Evolutionary conservation across 2,329 filamentous ascomycete genomes (phyloP), one percentile per base, ranked within the genome.

Genomic region (Ceratocystiopsis minuta): DNA sequence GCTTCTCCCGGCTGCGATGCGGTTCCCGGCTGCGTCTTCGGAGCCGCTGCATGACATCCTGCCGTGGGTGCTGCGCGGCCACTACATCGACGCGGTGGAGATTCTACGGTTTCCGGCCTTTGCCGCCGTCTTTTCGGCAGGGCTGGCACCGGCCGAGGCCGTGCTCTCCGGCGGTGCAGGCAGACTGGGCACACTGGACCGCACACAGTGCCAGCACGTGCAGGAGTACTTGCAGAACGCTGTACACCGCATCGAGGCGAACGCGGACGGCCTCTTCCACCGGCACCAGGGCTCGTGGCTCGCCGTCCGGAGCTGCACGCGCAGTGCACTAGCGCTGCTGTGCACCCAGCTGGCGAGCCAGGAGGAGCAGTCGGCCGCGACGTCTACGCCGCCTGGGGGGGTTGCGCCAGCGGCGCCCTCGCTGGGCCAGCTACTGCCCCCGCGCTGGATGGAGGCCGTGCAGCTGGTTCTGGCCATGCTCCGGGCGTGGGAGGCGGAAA

Each of bases 281-380:
- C 44, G 44, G 17, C 44, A 46, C 41, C 44, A 46, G 11, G 44
- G 44, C 6, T 32, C 41, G 5, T 46, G 44, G 44, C 39, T 46
- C 3, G 39, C 37, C 24, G 36, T 46, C 6, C 44, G 44, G 15
- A 41, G 39, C 16, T 43, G 41, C 14, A 39, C 41, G 12, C 24
- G 44, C 2, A 46, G 41, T 24, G 44, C 42, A 2, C 34, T 46
- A 17, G 39, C 39, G 1, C 14, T 44, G 32, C 18, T 44, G 7
- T 32, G 36, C 4, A 35, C 38, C 10, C 20, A 37, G 14, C 38
- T 44, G 4, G 42, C 42, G 9, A 28, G 24, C 7, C 24, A 28
- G 2, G 24, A 10, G 5, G 24, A 10, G 24, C 24, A 28, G 24
- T 10, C 11, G 24, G 24, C 24, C 24, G 24, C 24, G n/a, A n/a